A percentile compares a stretch with the other conserved stretches of the same genome.
Conservation (phyloP, 2,329 filamentous ascomycete species). For the Fusarium papillatum region DNA sequence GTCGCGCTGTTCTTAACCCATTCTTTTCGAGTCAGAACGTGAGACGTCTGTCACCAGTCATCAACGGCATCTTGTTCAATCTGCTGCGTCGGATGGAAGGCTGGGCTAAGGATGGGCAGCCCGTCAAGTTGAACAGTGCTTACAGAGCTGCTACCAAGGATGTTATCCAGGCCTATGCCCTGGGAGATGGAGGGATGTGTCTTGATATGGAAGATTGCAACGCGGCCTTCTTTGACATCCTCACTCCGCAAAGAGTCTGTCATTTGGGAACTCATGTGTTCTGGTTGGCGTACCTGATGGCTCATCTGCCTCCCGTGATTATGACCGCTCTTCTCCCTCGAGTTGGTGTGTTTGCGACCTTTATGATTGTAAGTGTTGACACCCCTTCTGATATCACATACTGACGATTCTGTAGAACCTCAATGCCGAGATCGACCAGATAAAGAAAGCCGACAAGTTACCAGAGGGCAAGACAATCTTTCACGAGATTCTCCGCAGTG, state of each 20-base stretch:
- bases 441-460: conserved; percentile 9
- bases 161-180: conserved; percentile 34
- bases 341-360: conserved; percentile 9
- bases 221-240: conserved; percentile 42
- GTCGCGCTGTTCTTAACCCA: conserved; percentile 35
- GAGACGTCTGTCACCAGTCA: conserved; percentile 21
- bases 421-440: conserved; percentile 13
- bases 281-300: conserved; percentile 37
- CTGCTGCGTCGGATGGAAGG: conserved; percentile 16
- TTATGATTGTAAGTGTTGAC: neutral
- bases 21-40: conserved; percentile 43
- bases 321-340: conserved; percentile 34
- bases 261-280: conserved; percentile 40
- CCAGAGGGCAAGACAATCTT: conserved; percentile 46
- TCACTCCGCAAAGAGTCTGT: conserved; percentile 22
- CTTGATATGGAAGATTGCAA: conserved; percentile 48
- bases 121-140: conserved; percentile 10
- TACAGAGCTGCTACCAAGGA: conserved; percentile 34
- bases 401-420: conserved; percentile 13
- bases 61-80: conserved; percentile 22
- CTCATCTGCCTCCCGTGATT: conserved; percentile 34
- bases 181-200: conserved; percentile 41
- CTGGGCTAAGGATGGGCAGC: conserved; percentile 11
- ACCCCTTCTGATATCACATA: accelerated
- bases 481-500: conserved; percentile 45